Base-by-base conservation (phyloP, 2,329 filamentous ascomycete species). In the Ceratocystis ficicola region DNA sequence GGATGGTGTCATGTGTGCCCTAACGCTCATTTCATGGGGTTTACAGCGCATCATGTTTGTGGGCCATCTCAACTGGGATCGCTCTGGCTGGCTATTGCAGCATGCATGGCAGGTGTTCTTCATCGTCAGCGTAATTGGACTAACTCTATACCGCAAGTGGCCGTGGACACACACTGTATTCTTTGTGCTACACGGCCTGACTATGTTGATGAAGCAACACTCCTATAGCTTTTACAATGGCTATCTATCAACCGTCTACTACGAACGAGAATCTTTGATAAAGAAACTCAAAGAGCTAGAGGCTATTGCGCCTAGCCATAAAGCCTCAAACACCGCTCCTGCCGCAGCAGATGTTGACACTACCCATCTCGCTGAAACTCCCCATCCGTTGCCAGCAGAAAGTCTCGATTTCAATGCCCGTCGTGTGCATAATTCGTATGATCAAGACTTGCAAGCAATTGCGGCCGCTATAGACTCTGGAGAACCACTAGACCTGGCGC, bases 141-240 rank as follows among this genome's bases (percentile, higher is more conserved):
- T 87, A 76, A 86, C 87, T 0, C 80, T 87, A 62, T 80, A 85
- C 71, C 81, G 88, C 3, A 83, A 90, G 63, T 93, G 88, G 89
- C 86, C 88, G 1, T 92, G 89, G 89, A 89, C 88, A 15, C 88
- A 90, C 71, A 89, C 87, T 1, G 86, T 90, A 20, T 90, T 88
- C 73, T 88, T 89, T 63, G 84, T 89, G 8, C 76, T 92, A 20
- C 88, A 92, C 72, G 84, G 84, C 15, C 76, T 92, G 65, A 83
- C 88, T 2, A 87, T 91, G 80, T 73, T 92, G 28, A 92, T 92
- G 89, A 93, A 93, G 76, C 87, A 90, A 74, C 89, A 91, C 72
- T 87, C 85, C 20, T 91, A 89, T 71, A 81, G 86, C 3, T 90
- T 89, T 70, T 91, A 90, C 74, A 92, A 91, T 70, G 88, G 89